Conservation (phyloP, 306 rosid species). For the Astragalus glycyphyllos region DNA sequence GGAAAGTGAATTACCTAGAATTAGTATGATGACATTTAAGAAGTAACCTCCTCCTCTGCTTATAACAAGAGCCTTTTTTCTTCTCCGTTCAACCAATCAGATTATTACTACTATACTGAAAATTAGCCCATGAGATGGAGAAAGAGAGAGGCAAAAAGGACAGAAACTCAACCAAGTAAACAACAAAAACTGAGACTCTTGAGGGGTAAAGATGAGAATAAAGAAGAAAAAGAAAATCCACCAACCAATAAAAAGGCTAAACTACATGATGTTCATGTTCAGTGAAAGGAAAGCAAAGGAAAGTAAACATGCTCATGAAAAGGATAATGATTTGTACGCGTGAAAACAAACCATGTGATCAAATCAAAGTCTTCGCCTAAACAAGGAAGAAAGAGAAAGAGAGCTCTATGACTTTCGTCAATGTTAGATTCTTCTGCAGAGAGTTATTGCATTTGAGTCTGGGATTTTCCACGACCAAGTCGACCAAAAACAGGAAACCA, state of each 20-base stretch:
- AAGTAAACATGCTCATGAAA: conserved; percentile 26
- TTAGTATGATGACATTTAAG: conserved; percentile 9
- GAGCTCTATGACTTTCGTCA: conserved; percentile 28
- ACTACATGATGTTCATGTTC: background rate
- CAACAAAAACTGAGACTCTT: background rate
- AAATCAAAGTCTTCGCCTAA: background rate
- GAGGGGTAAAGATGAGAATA: background rate
- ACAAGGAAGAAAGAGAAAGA: background rate
- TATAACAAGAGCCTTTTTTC: conserved; percentile 5
- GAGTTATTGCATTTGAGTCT: no score
- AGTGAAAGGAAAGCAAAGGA: background rate
- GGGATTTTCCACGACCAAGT: conserved; percentile 39
- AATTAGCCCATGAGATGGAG: background rate
- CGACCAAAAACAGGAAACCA: background rate
- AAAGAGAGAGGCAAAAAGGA: background rate
- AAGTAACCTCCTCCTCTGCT: conserved; percentile 37
- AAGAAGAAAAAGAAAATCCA: background rate
- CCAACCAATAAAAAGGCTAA: background rate
- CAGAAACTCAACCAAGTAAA: background rate
- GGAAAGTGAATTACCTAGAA: conserved; percentile 43
- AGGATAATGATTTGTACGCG: background rate
- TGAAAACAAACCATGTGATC: no score
- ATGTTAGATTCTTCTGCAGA: background rate
- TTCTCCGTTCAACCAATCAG: background rate
- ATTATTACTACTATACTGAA: background rate